Conservation (phyloP, 148 eudicot species). For the Rheum nobile region DNA sequence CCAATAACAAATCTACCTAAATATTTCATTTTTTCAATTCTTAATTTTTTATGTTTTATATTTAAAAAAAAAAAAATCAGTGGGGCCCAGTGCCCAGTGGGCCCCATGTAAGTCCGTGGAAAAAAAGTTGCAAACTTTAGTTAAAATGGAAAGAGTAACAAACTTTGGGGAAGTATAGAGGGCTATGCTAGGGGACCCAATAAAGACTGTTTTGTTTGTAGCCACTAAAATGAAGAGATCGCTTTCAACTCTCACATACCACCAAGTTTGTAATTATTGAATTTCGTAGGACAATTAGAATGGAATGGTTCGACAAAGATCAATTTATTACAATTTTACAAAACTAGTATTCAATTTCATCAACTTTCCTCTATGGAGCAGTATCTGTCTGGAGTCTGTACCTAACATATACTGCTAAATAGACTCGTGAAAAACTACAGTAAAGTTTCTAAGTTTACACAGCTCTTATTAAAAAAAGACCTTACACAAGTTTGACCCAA, state of each 20-base stretch:
- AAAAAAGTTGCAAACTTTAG: not conserved
- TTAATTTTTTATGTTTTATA: too few species aligned
- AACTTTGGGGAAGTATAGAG: not conserved
- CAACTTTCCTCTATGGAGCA: not conserved
- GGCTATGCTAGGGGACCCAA: not conserved
- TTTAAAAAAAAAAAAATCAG: too few species aligned
- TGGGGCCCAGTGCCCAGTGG: too few species aligned
- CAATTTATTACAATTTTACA: not conserved
- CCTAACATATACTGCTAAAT: not conserved
- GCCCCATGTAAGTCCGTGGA: too few species aligned
- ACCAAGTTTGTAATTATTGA: not conserved
- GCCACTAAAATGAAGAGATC: not conserved
- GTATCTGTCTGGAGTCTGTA: not conserved
- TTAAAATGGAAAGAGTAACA: not conserved
- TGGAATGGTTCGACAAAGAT: not conserved
- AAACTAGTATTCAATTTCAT: not conserved
- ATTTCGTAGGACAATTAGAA: not conserved
- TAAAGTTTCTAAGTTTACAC: not conserved
- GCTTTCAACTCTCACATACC: not conserved
- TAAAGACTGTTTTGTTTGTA: constrained; percentile 2
- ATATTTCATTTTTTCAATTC: too few species aligned
- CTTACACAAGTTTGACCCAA: not conserved
- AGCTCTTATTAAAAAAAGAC: not conserved
- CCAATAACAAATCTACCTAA: too few species aligned
- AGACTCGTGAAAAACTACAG: not conserved